Evolutionary conservation across 2,329 filamentous ascomycete species (phyloP).

Genomic region (Cercospora canescens): DNA sequence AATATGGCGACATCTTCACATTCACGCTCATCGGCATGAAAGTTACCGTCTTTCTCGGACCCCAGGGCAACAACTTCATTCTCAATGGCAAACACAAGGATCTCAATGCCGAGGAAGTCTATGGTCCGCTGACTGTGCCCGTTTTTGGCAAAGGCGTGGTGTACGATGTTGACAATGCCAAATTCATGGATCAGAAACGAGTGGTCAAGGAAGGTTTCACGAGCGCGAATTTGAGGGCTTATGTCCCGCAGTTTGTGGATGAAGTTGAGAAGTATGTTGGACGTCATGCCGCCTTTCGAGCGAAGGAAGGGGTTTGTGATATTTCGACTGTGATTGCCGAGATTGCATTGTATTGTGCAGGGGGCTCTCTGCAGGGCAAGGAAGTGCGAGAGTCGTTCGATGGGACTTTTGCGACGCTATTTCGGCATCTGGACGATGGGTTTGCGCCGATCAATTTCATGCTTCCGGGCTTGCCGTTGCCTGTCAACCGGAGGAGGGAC

Average conservation of each 20-base stretch:
- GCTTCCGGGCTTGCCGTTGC: constrained; percentile 83
- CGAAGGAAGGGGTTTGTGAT: too few species aligned
- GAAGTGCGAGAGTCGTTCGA: constrained; percentile 81
- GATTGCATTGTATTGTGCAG: constrained; percentile 87
- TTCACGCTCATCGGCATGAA: constrained; percentile 86
- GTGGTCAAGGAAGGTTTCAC: constrained; percentile 83
- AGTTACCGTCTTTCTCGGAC: constrained; percentile 81
- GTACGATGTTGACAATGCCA: constrained; percentile 87
- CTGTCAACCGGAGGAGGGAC: constrained; percentile 83
- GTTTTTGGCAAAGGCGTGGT: constrained; percentile 84
- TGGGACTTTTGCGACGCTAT: constrained; percentile 75
- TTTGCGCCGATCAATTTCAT: constrained; percentile 89
- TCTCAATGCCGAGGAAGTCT: constrained; percentile 87
- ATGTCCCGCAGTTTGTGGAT: constrained; percentile 74
- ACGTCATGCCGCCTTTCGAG: constrained; percentile 68
- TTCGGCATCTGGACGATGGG: constrained; percentile 87
- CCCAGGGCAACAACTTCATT: constrained; percentile 85
- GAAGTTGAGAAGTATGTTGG: too few species aligned
- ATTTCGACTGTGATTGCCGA: constrained; percentile 77
- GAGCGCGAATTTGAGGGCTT: constrained; percentile 70
- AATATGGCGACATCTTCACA: constrained; percentile 90
- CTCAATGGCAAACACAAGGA: constrained; percentile 89
- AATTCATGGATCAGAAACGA: constrained; percentile 97
- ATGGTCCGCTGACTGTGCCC: constrained; percentile 70
- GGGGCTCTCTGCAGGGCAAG: constrained; percentile 79